A percentile compares a stretch with the other conserved stretches of the same genome.
phyloP scores from a whole-genome alignment of 257 asterid species.

The Scutellaria galericulata region DNA sequence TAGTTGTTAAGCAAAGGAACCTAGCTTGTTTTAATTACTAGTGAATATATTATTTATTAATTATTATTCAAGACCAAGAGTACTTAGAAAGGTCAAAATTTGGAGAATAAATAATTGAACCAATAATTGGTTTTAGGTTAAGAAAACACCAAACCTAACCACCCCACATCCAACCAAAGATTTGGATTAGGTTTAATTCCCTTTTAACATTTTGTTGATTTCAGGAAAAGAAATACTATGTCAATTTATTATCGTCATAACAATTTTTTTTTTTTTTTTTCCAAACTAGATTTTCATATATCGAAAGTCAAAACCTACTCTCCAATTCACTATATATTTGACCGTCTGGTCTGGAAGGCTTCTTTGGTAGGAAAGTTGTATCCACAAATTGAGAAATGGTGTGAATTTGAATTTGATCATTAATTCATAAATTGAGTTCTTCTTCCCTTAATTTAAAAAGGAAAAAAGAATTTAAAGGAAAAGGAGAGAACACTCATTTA shows the following conservation, averaged over 20 bases:
- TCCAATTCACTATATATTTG: neutral
- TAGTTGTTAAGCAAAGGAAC: constrained; percentile 32
- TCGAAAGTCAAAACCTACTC: constrained; percentile 24
- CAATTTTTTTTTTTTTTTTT: neutral
- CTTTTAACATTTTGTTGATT: constrained; percentile 3
- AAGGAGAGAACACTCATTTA: too few species aligned
- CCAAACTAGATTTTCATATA: neutral
- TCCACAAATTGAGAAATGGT: neutral
- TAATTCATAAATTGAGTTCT: too few species aligned
- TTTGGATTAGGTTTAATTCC: constrained; percentile 11
- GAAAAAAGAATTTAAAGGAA: too few species aligned
- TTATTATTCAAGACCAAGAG: neutral
- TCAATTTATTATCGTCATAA: neutral
- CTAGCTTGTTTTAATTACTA: neutral
- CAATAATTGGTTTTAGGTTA: constrained; percentile 45
- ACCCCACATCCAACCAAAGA: constrained; percentile 38
- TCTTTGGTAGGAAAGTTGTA: neutral
- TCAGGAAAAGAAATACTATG: too few species aligned
- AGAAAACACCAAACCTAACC: constrained; percentile 52
- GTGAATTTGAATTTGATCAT: too few species aligned
- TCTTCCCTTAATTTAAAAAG: neutral
- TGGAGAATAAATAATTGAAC: constrained; percentile 21
- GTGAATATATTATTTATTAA: neutral
- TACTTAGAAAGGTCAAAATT: constrained; percentile 38
- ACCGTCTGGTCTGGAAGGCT: neutral